Percentiles rank a stretch among this genome's conserved stretches.
Evolutionary conservation across 805 yeast genomes (phyloP).

Genomic region (Yarrowia sp.): DNA sequence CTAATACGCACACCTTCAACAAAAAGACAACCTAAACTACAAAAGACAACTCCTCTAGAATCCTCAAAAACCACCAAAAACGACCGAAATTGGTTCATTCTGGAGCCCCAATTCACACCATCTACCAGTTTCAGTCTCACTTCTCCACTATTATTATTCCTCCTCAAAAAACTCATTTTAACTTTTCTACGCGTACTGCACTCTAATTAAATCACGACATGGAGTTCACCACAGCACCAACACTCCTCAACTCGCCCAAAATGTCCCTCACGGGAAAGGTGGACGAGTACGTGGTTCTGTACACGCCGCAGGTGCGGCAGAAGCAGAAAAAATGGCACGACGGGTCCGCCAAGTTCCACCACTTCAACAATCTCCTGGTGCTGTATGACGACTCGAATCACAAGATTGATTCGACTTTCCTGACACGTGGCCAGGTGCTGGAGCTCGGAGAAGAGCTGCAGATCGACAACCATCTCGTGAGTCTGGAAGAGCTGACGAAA

Average conservation of each 20-base stretch:
- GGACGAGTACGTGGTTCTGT: conserved; percentile 47
- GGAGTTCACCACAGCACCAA: background rate
- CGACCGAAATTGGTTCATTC: too few relatives aligned
- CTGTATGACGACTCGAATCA: conserved; percentile 47
- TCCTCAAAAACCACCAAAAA: too few relatives aligned
- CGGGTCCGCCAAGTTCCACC: conserved; percentile 47
- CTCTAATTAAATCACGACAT: too few relatives aligned
- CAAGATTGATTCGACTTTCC: conserved; percentile 42
- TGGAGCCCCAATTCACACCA: too few relatives aligned
- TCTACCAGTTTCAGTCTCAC: too few relatives aligned
- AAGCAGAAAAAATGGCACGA: conserved; percentile 52
- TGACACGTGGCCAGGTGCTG: conserved; percentile 41
- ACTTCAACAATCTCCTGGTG: conserved; percentile 45
- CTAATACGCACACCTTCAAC: too few relatives aligned
- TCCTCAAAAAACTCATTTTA: too few relatives aligned
- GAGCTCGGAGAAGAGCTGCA: conserved; percentile 43
- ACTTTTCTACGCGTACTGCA: too few relatives aligned
- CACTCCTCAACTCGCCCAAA: background rate
- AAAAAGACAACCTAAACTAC: too few relatives aligned
- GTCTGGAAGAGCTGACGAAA: conserved; percentile 43
- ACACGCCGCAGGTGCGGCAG: conserved; percentile 50
- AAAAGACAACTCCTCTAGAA: too few relatives aligned
- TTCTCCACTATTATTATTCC: too few relatives aligned
- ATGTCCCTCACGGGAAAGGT: conserved; percentile 38
- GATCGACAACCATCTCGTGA: conserved; percentile 47